Conservation (phyloP, 2,329 filamentous ascomycete species). For the Ophiostoma piceae region DNA sequence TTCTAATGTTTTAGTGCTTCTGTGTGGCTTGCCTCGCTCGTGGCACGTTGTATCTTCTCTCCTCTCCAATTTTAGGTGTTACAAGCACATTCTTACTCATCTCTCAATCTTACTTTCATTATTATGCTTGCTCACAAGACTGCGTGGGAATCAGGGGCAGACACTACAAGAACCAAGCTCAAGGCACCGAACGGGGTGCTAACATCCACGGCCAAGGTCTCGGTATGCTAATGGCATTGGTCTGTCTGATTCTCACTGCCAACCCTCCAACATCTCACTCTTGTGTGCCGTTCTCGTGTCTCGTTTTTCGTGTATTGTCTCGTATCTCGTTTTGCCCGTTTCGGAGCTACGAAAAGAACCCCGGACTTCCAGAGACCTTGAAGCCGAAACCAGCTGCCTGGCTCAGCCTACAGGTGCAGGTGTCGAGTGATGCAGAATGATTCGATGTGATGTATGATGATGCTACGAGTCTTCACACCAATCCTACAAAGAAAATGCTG, state of each 20-base stretch:
- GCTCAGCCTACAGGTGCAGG: neutral
- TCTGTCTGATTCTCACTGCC: neutral
- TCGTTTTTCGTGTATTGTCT: neutral
- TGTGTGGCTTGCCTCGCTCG: neutral
- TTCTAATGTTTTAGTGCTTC: conserved; percentile 2
- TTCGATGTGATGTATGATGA: neutral
- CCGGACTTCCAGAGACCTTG: neutral
- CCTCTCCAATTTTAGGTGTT: neutral
- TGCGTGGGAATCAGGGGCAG: conserved; percentile 1
- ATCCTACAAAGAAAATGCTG: neutral
- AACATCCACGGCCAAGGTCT: neutral
- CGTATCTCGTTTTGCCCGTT: neutral
- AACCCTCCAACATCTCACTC: neutral
- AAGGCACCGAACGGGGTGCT: neutral
- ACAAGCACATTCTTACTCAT: neutral
- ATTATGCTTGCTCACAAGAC: neutral
- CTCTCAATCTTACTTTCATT: neutral
- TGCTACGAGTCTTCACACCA: neutral
- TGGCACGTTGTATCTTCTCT: neutral
- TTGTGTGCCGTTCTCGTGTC: neutral
- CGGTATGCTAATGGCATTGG: neutral
- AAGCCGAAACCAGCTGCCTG: neutral
- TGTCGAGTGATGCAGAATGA: neutral
- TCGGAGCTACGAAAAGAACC: neutral
- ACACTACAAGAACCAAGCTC: neutral